Conservation (phyloP, 352 stramenopile genomes). For the Phytophthora pistaciae region DNA sequence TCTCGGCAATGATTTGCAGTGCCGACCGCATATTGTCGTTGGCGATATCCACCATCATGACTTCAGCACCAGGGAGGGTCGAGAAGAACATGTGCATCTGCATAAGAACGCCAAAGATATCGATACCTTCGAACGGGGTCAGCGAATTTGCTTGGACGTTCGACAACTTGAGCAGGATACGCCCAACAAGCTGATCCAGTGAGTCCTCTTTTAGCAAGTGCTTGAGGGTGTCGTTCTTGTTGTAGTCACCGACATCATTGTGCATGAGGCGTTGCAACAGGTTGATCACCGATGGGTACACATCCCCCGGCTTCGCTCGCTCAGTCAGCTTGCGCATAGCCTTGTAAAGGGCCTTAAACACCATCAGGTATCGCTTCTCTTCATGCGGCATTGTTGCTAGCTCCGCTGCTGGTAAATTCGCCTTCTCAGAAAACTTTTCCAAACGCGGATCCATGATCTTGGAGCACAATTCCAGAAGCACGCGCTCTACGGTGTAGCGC, state of each 20-base stretch:
- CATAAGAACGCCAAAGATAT: constrained; percentile 87
- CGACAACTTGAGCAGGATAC: constrained; percentile 76
- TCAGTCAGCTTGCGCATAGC: constrained; percentile 66
- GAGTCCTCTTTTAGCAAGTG: constrained; percentile 83
- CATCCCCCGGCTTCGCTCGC: constrained; percentile 65
- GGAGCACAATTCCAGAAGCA: constrained; percentile 77
- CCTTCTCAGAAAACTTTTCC: constrained; percentile 58
- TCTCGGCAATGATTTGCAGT: constrained; percentile 73
- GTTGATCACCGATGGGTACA: constrained; percentile 85
- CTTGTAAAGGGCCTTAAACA: constrained; percentile 80
- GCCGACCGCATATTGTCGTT: constrained; percentile 82
- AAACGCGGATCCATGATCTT: constrained; percentile 82
- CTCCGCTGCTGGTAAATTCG: constrained; percentile 48
- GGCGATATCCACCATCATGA: constrained; percentile 78
- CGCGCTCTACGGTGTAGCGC: constrained; percentile 77
- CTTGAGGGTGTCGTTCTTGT: constrained; percentile 70
- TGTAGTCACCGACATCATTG: constrained; percentile 86
- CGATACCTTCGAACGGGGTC: constrained; percentile 79
- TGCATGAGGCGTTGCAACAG: constrained; percentile 82
- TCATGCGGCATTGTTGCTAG: constrained; percentile 53
- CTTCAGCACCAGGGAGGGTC: constrained; percentile 66
- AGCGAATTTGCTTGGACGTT: constrained; percentile 60
- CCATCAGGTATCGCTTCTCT: constrained; percentile 69
- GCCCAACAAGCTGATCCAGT: constrained; percentile 79
- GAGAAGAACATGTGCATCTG: constrained; percentile 91